phyloP scores from a whole-genome alignment of 352 stramenopile species.

The Pythium dissimile region DNA sequence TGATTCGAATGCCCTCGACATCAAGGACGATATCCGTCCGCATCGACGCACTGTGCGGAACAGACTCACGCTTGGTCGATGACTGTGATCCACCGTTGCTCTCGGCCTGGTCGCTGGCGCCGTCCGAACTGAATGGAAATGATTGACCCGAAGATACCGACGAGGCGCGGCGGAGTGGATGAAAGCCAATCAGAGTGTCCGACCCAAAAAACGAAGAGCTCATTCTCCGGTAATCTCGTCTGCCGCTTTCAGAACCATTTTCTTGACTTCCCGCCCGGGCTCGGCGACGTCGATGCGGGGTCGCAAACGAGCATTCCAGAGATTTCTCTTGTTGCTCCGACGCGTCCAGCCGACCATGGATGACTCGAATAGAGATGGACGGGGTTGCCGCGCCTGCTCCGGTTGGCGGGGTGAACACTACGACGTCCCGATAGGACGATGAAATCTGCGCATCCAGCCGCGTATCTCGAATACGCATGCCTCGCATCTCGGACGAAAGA shows the following conservation, averaged over 20 bases:
- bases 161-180: conserved; percentile 7
- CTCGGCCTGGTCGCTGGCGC: conserved; percentile 1
- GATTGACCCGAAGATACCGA: conserved; percentile 11
- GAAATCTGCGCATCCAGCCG: conserved; percentile 54
- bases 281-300: conserved; percentile 5
- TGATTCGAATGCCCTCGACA: conserved; percentile 71
- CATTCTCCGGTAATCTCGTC: conserved; percentile 15
- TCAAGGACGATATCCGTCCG: conserved; percentile 68
- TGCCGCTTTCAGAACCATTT: not conserved
- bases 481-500: conserved; percentile 47
- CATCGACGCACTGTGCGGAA: conserved; percentile 28
- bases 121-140: conserved; percentile 5
- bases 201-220: conserved; percentile 26
- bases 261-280: conserved; percentile 12
- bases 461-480: conserved; percentile 68
- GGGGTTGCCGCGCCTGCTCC: conserved; percentile 21
- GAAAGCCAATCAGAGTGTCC: conserved; percentile 15
- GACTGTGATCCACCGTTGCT: not conserved
- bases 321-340: conserved; percentile 28
- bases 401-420: conserved; percentile 52
- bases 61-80: not conserved
- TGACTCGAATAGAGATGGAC: conserved; percentile 63
- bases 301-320: conserved; percentile 21
- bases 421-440: conserved; percentile 60
- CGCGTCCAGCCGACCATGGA: conserved; percentile 34